These are phyloP conservation scores for Castanea mollissima DNA, from an alignment of 306 rosid species.

Conservation along the genomic window DNA sequence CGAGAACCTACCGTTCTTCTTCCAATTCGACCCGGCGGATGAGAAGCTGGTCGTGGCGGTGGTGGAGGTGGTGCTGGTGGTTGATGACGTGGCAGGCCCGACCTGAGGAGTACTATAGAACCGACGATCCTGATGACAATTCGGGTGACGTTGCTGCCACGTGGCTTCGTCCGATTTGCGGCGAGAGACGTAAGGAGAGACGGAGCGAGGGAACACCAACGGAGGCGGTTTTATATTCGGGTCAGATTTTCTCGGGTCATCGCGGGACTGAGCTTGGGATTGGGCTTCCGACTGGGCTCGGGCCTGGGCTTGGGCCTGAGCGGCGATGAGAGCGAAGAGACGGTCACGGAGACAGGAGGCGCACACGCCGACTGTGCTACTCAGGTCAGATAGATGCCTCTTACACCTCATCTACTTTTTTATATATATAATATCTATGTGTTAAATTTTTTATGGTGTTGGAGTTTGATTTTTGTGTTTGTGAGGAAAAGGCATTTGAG, in stretches of 20 bases:
- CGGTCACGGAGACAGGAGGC: constrained; percentile 89
- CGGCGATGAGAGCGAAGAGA: constrained; percentile 46
- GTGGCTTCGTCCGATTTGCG: constrained; percentile 60
- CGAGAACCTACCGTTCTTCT: constrained; percentile 49
- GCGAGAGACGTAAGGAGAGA: constrained; percentile 79
- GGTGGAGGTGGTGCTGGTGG: neutral
- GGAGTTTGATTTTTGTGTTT: neutral
- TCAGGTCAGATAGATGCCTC: constrained; percentile 60
- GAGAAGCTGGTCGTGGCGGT: neutral
- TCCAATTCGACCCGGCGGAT: constrained; percentile 32
- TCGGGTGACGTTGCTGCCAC: constrained; percentile 24
- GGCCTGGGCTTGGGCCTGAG: constrained; percentile 51
- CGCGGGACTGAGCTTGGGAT: constrained; percentile 39
- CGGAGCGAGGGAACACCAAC: constrained; percentile 75
- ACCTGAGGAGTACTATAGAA: constrained; percentile 89
- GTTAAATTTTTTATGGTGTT: no score
- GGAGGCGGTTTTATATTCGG: constrained; percentile 39
- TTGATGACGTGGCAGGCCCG: constrained; percentile 43
- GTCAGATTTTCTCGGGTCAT: constrained; percentile 43
- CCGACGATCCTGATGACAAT: constrained; percentile 18
- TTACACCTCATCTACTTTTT: constrained; percentile 75
- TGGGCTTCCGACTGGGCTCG: constrained; percentile 40
- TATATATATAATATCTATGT: neutral
- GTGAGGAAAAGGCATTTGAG: no score
- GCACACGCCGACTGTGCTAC: constrained; percentile 77